A percentile compares a stretch with the other conserved stretches of the same genome.
Evolutionary conservation across 345 rosid genomes (phyloP).

Genomic region (Populus ilicifolia): DNA sequence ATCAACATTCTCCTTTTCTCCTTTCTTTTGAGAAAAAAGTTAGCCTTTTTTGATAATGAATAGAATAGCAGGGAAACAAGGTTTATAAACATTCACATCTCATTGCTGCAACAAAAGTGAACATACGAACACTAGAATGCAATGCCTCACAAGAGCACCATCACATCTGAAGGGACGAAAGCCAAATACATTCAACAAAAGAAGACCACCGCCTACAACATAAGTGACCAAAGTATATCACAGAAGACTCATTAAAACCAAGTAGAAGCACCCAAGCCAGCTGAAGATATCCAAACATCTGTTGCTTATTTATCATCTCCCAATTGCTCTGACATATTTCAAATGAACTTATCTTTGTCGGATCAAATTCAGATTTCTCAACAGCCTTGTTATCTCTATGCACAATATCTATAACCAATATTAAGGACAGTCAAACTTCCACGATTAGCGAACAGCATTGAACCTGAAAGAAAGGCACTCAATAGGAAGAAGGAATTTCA

Average conservation of each 20-base stretch:
- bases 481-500: background rate
- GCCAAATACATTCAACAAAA: background rate
- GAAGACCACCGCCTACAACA: background rate
- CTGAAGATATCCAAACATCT: slow-evolving; percentile 13
- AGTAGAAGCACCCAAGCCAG: background rate
- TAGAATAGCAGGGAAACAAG: too few species aligned
- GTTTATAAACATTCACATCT: background rate
- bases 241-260: background rate
- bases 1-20: too few species aligned
- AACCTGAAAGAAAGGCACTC: background rate
- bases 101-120: background rate
- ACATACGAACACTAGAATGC: background rate
- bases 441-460: background rate
- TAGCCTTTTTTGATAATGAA: background rate
- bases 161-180: background rate
- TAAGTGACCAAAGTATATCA: background rate
- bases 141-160: background rate
- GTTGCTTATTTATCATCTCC: slow-evolving; percentile 53
- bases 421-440: slow-evolving; percentile 38
- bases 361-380: slow-evolving; percentile 56
- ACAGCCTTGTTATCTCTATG: slow-evolving; percentile 54
- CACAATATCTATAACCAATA: slow-evolving; percentile 50
- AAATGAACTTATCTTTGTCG: slow-evolving; percentile 32
- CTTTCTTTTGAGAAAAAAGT: background rate
- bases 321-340: slow-evolving; percentile 65